Base-by-base conservation (phyloP, 2,329 filamentous ascomycete genomes). In the Ophiosphaerella korrae region DNA sequence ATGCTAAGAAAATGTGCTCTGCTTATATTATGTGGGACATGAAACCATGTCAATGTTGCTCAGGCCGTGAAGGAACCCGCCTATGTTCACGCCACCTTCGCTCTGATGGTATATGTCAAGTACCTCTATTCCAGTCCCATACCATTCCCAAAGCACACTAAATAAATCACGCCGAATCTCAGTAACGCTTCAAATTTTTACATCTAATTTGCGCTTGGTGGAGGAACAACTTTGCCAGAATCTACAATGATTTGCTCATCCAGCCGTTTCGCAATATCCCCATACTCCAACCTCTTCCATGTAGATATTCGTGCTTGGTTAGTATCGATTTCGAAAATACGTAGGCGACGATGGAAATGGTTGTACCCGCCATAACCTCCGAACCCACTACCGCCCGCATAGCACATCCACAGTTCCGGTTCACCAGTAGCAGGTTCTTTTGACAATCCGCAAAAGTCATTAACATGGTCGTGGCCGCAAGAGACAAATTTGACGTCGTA, bases 391-490 rank as follows among this genome's bases (percentile, higher is more conserved):
- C 89, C 94, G 29, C 94, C 94, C 7, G 87, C 93, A 74, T 97
- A 97, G 78, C 94, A 99, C 92, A 99, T 96, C 94, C 94, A 99
- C 2, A 97, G 77, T 26, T 88, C 77, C 26, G 79, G 73, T 31
- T 78, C 64, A 35, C 64, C 63, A 0, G 65, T 74, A 3, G 78
- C 73, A 1, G 82, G 86, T 7, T 69, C 62, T 42, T 71, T 71
- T 29, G 73, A 70, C 1, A 97, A 81, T 57, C 89, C 87, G 73
- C 94, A 99, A 73, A 97, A 97, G 68, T 99, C 94, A 70, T 99
- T 99, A 59, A 89, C 93, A 70, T 99, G 94, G 68, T 99, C 94
- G 71, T 97, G 93, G 70, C 93, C 93, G 68, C 90, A 95, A 64
- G 90, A 93, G 56, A 96, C 90, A 77, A 94, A 88, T 50, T 92